Evolutionary conservation across 2,329 filamentous ascomycete species (phyloP), one percentile per base, ranked within the genome.

Genomic region (Beauveria scarabaeidicola): DNA sequence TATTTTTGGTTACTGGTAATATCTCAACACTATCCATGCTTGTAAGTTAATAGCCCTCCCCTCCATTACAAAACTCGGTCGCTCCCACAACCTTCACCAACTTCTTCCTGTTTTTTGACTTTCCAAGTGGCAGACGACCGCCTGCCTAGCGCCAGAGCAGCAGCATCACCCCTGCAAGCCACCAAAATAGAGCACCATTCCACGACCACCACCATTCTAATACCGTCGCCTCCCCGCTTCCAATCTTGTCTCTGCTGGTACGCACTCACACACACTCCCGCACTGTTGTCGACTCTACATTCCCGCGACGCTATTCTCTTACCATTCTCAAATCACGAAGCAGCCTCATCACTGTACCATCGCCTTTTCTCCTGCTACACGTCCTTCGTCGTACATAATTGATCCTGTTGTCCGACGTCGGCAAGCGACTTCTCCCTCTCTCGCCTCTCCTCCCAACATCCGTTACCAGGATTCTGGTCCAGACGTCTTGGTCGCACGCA

Each of bases 381-480:
- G 3, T 23, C 7, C 19, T 52, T 43, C n/a, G 56, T 52, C 48
- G 43, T 19, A 59, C 56, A 13, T 38, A 19, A 13, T 58, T 36
- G 46, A 43, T 27, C 36, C 46, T 51, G 36, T 7, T 29, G 56
- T 59, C 48, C 47, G 38, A 59, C 56, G 40, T 59, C 40, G 40
- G 56, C 56, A 51, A 52, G 38, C 47, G 48, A 59, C 47, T 23
- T 59, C n/a, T 21, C 36, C 25, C 29, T 17, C 36, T 17, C 46
- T 51, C 41, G 43, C 41, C n/a, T 43, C 36, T 58, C 47, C 47
- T 44, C 25, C 48, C 23, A 52, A 41, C 56, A 52, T 38, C 48
- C 56, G 48, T 46, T 59, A 52, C 56, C 56, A 40, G 56, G 27
- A 29, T 46, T 59, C 56, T 59, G 56, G 56, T 59, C 48, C 17